These are phyloP conservation scores for Jaltomata sinuosa DNA, from an alignment of 257 asterid genomes.

Conservation along the genomic window DNA sequence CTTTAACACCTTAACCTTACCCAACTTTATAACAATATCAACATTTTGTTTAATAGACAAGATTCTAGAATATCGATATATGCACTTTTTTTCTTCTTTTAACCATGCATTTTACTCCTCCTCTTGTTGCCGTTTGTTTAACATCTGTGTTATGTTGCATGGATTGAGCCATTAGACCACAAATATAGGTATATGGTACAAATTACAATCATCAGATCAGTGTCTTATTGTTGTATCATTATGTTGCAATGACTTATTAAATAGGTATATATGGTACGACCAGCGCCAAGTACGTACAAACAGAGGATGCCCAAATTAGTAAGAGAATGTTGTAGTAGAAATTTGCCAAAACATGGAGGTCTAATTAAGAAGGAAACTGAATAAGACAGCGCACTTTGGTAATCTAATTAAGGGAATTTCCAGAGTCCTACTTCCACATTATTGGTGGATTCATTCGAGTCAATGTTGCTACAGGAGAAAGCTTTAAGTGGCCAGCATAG, in stretches of 20 bases:
- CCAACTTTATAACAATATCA: background rate
- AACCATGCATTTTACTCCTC: background rate
- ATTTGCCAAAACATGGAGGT: background rate
- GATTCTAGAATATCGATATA: background rate
- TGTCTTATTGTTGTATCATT: background rate
- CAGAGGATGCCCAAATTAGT: background rate
- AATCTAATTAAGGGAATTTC: background rate
- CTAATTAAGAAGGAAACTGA: background rate
- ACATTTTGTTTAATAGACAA: background rate
- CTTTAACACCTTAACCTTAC: background rate
- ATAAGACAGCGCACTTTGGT: background rate
- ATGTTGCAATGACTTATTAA: background rate
- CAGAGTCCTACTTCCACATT: constrained; percentile 1
- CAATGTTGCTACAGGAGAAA: constrained; percentile 11
- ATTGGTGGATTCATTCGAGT: background rate
- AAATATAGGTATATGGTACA: background rate
- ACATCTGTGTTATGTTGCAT: background rate
- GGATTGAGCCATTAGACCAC: background rate
- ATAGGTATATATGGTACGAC: background rate
- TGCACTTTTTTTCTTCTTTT: background rate
- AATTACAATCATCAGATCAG: background rate
- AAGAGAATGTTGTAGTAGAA: background rate
- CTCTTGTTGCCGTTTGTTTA: background rate
- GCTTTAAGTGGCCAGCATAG: background rate
- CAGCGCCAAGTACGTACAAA: background rate